Percentiles rank a stretch among this genome's conserved stretches.
phyloP scores from a whole-genome alignment of 2,329 filamentous ascomycete species.

The Aspergillus cejpii region DNA sequence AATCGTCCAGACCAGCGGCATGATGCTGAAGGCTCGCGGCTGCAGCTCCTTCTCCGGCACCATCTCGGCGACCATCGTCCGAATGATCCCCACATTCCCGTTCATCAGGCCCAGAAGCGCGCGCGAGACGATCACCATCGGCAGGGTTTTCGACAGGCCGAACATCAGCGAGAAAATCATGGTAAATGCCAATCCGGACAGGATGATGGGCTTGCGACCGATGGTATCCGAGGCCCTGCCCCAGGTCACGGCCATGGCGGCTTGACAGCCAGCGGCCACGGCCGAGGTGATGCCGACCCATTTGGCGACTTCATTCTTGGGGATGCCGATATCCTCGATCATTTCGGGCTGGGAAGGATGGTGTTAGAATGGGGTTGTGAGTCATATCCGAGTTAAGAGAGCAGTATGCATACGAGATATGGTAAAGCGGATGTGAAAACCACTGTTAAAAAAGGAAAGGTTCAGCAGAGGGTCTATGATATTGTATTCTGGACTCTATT shows the following conservation, averaged over 20 bases:
- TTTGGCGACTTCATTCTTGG: conserved; percentile 61
- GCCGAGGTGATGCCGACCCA: conserved; percentile 72
- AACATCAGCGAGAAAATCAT: conserved; percentile 77
- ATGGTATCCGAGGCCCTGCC: conserved; percentile 68
- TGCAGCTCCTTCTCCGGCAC: conserved; percentile 81
- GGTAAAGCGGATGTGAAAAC: conserved; percentile 66
- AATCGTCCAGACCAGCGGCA: conserved; percentile 85
- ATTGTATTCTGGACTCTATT: conserved; percentile 3
- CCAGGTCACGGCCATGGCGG: conserved; percentile 66
- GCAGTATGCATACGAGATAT: conserved; percentile 38
- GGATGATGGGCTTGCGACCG: conserved; percentile 75
- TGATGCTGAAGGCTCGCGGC: conserved; percentile 81
- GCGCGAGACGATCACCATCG: conserved; percentile 72
- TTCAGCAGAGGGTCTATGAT: neutral
- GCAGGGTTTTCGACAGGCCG: conserved; percentile 71
- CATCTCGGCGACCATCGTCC: conserved; percentile 89
- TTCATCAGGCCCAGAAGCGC: conserved; percentile 77
- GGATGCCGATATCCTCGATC: conserved; percentile 70
- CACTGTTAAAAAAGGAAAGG: conserved; percentile 20
- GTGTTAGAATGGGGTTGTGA: neutral
- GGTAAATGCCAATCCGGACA: conserved; percentile 66
- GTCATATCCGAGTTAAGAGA: neutral
- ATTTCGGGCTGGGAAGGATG: conserved; percentile 58
- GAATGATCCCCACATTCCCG: conserved; percentile 88
- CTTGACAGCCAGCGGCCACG: conserved; percentile 66